These are phyloP conservation scores for Cinnamomum micranthum DNA, from an alignment of 164 flowering plant species.

Conservation along the genomic window DNA sequence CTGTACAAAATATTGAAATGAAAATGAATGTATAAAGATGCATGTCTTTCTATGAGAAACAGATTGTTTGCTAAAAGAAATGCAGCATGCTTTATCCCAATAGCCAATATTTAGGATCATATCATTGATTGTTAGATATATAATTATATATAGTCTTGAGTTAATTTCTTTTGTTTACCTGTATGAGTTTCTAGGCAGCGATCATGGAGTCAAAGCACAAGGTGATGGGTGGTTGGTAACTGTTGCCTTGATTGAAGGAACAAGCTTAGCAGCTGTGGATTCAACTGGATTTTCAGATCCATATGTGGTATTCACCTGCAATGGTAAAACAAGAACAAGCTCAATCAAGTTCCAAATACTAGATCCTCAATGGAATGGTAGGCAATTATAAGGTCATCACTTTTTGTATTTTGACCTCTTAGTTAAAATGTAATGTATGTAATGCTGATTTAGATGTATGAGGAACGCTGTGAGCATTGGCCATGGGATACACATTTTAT, in stretches of 20 bases:
- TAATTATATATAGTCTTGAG: background rate
- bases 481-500: background rate
- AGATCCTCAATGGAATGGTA: slow-evolving; percentile 94
- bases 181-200: slow-evolving; percentile 48
- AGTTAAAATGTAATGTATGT: too few relatives aligned
- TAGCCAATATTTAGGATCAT: too few relatives aligned
- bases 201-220: slow-evolving; percentile 95
- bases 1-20: too few relatives aligned
- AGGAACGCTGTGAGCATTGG: background rate
- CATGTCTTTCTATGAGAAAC: background rate
- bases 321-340: slow-evolving; percentile 87
- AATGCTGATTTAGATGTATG: background rate
- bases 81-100: too few relatives aligned
- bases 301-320: slow-evolving; percentile 87
- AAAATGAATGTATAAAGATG: background rate
- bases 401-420: background rate
- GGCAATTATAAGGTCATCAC: background rate
- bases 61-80: background rate
- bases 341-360: slow-evolving; percentile 88
- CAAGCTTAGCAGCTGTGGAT: slow-evolving; percentile 78
- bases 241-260: slow-evolving; percentile 88
- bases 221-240: slow-evolving; percentile 98
- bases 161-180: slow-evolving; percentile 3
- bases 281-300: slow-evolving; percentile 87
- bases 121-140: too few relatives aligned